Base-by-base conservation (phyloP, 2,329 filamentous ascomycete species). In the Aspergillus hiratsukae region DNA sequence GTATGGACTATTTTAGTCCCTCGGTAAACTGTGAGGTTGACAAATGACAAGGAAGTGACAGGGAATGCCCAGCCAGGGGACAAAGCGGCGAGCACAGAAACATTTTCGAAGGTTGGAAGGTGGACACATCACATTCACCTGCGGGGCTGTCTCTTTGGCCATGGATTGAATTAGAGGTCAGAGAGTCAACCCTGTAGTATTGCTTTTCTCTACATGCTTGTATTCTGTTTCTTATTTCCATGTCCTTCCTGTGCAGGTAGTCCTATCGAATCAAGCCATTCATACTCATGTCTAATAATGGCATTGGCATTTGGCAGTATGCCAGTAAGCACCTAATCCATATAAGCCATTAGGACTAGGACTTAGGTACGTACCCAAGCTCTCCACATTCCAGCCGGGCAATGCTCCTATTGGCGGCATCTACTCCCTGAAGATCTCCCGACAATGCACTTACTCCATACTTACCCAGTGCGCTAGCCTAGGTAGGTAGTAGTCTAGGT, bases 371-470 rank as follows among this genome's bases (percentile, higher is more conserved):
- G 9, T 10, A 29, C 8, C 28, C 3, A 9, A 10, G 28, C 48
- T 49, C 21, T 31, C 55, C 52, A 52, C 55, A 58, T 61, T 61
- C 58, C 58, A 46, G 14, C 48, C 23, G 48, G 60, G 60, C 58
- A 57, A 43, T 50, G 48, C 53, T 48, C 60, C 60, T 55, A 61
- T 60, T 61, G 60, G 58, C 41, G 52, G 58, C 23, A 25, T 17
- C 5, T 40, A 28, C 48, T 45, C 53, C 23, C 28, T 17, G 9
- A 40, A 23, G 50, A 50, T 52, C 46, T 48, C 48, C 51, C 19
- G 48, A 29, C 48, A 51, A 35, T 27, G 40, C n/a, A 19, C 11
- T 28, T 31, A 31, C 25, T 25, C 31, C 31, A 14, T 19, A 25
- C 31, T 37, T 14, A 17, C 31, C 1, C 17, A 37, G 11, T 35